Conservation (phyloP, 768 basidiomycete genomes). For the Kwoniella botswanensis region DNA sequence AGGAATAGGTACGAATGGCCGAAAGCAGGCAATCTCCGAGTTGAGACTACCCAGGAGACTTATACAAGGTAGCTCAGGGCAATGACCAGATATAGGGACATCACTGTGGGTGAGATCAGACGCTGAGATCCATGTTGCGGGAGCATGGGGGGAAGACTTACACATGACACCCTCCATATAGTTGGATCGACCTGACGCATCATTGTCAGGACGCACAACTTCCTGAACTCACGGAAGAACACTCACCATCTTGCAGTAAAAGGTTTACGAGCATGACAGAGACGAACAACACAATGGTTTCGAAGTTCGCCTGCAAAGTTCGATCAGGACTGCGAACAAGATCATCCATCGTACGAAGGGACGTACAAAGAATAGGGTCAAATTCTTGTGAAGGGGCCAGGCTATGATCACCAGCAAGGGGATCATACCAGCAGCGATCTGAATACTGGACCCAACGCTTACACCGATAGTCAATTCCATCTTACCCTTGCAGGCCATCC, state of each 20-base stretch:
- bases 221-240: too few relatives aligned
- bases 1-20: too few relatives aligned
- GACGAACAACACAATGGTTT: constrained; percentile 84
- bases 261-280: constrained; percentile 87
- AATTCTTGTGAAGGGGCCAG: constrained; percentile 66
- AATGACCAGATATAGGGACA: constrained; percentile 78
- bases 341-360: not conserved
- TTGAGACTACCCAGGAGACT: too few relatives aligned
- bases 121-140: too few relatives aligned
- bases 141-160: constrained; percentile 28
- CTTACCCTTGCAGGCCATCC: constrained; percentile 82
- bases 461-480: constrained; percentile 73
- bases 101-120: constrained; percentile 44
- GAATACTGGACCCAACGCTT: constrained; percentile 59
- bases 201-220: not conserved
- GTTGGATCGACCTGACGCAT: constrained; percentile 80
- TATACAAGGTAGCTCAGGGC: constrained; percentile 68
- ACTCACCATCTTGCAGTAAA: constrained; percentile 63
- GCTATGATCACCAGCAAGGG: constrained; percentile 86
- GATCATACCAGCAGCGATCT: constrained; percentile 79
- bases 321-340: too few relatives aligned
- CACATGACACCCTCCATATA: constrained; percentile 90
- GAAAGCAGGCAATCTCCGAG: too few relatives aligned
- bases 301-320: constrained; percentile 44
- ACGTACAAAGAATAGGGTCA: constrained; percentile 84